Evolutionary conservation across 2,329 filamentous ascomycete genomes (phyloP), one percentile per base, ranked within the genome.

Genomic region (Aspergillus sp.): DNA sequence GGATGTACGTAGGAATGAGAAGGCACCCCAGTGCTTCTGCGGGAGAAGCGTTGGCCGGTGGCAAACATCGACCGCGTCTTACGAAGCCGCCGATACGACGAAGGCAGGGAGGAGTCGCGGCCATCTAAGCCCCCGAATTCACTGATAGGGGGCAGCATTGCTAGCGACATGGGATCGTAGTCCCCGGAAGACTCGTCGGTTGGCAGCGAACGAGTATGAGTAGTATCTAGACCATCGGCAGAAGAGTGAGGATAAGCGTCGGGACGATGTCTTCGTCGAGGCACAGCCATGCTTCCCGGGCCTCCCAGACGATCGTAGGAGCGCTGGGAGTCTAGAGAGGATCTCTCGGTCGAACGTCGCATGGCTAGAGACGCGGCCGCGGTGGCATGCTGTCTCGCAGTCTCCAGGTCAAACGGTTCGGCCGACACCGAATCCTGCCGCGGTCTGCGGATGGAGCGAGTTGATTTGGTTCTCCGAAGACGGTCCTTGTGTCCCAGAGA

Each of bases 61-160:
- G 74, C 74, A 56, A 80, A 79, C 78, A 81, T 78, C n/a, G 80
- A 82, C 59, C 75, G 78, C 7, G 80, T 73, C 62, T 78, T 81
- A 32, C 77, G 77, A 31, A 82, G 70, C 54, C 73, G 77, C 24
- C 78, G 75, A 61, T 80, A 81, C 1, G 80, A 81, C 4, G 80
- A 82, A 26, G 79, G 79, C 49, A 73, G 62, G 18, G 77, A 77
- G 32, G 74, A 69, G 49, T 76, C 71, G 7, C 71, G 68, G 22
- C 72, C 70, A 62, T 75, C 76, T 26, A 77, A 59, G 0, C 69
- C 73, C 22, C 66, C 62, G 42, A 69, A 70, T 60, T 76, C 73
- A 39, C 51, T 72, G 53, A 71, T 73, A 10, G 70, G 66, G 1
- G 68, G 67, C 18, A 74, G 61, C 31, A 56, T 63, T 16, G 61